Evolutionary conservation across 1,139 yeast genomes (phyloP).

Genomic region (Protomyces gravidus): DNA sequence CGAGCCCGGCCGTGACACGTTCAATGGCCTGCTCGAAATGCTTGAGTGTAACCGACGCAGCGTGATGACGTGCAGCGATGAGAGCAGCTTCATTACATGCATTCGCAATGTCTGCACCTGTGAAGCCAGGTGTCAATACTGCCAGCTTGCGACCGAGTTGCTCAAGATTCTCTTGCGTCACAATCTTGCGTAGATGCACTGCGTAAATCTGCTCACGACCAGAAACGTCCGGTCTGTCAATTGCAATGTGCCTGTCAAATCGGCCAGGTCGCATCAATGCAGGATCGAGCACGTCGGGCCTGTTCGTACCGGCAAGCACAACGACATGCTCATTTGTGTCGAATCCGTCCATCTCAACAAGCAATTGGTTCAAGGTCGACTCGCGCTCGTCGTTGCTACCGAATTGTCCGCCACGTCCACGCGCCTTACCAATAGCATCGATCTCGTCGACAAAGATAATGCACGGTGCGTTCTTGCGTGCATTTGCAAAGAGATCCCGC

Average conservation of each 20-base stretch:
- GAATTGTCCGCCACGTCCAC: conserved; percentile 72
- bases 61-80: conserved; percentile 83
- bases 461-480: conserved; percentile 88
- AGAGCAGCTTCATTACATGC: conserved; percentile 96
- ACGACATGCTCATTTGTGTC: conserved; percentile 86
- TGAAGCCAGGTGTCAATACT: conserved; percentile 93
- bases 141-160: conserved; percentile 80
- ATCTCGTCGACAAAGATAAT: conserved; percentile 95
- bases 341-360: conserved; percentile 98
- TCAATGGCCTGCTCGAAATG: conserved; percentile 97
- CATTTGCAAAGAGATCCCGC: conserved; percentile 86
- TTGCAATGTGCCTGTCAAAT: conserved; percentile 86
- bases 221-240: conserved; percentile 86
- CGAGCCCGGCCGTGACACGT: conserved; percentile 93
- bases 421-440: conserved; percentile 94
- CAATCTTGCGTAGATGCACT: conserved; percentile 72
- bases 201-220: conserved; percentile 89
- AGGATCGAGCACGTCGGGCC: conserved; percentile 86
- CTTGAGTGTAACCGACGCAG: conserved; percentile 59
- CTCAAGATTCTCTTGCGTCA: conserved; percentile 49
- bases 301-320: conserved; percentile 93
- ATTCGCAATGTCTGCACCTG: conserved; percentile 98
- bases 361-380: conserved; percentile 85
- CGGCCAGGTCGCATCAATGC: conserved; percentile 96
- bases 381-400: conserved; percentile 88